Evolutionary conservation across 208 protist genomes (phyloP), one percentile per base, ranked within the genome.

Genomic region (Leptomonas seymouri): DNA sequence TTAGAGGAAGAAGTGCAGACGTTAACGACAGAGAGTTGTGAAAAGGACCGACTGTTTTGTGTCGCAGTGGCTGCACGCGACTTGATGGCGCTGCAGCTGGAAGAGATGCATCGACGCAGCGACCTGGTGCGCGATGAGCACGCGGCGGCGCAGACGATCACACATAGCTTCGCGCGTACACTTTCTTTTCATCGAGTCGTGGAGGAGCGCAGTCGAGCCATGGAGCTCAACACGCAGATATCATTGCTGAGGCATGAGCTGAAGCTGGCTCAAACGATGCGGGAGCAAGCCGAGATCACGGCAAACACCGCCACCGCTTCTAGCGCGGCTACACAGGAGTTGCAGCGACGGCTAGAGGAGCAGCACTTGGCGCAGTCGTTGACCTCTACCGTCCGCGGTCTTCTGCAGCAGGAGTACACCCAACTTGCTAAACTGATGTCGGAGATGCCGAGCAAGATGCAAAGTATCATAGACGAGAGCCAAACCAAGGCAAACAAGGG

Each of bases 1-100:
- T 64, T 81, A 0, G 76, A 81, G 60, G 70, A 81, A 34, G 76
- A 81, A 46, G 71, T 82, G 50, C 71, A 76, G 51, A 34, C 44
- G 9, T 63, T 82, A 8, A 62, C 69, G 64, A 55, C 34, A 45
- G 77, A 82, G 41, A 51, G 65, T 48, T 12, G 41, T 20, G 64
- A 60, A 27, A 67, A 45, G 20, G 67, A 67, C 12, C 54, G 20
- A 0, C 21, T 66, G 42, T 39, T 46, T 25, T 11, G 60, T 41
- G 45, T 27, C 3, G 39, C 57, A 21, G 16, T 59, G 23, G n/a
- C 64, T 18, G 36, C 42, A 16, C 55, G 39, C n/a, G 67, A 68
- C 34, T 27, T 51, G 21, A 31, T 62, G 57, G 49, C 54, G n/a
- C 65, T 73, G 42, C 48, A 71, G 16, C 57, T 71, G 34, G 55